These are phyloP conservation scores for Gossypium bickii DNA, from an alignment of 345 rosid species.

Conservation along the genomic window DNA sequence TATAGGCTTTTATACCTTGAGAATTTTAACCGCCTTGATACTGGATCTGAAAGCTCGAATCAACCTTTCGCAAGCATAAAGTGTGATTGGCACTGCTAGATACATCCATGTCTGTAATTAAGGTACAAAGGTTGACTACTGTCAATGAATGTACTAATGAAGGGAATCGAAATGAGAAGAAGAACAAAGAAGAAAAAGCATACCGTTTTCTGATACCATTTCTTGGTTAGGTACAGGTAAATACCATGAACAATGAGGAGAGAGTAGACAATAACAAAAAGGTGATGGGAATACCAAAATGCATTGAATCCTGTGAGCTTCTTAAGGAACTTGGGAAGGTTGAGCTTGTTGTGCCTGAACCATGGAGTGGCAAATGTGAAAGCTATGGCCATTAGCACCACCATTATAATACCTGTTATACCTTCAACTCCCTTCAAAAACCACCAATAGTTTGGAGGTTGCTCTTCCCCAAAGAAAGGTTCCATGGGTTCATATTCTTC, in stretches of 20 bases:
- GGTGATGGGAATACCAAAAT: slow-evolving; percentile 89
- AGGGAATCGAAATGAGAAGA: not conserved
- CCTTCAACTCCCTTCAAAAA: slow-evolving; percentile 81
- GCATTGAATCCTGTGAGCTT: slow-evolving; percentile 87
- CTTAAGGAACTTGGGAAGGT: slow-evolving; percentile 60
- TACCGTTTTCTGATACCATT: slow-evolving; percentile 83
- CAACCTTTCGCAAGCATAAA: slow-evolving; percentile 67
- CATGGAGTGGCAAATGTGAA: slow-evolving; percentile 84
- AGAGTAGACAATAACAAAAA: slow-evolving; percentile 68
- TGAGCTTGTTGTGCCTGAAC: slow-evolving; percentile 75
- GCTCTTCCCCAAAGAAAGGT: slow-evolving; percentile 51
- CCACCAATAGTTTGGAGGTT: slow-evolving; percentile 68
- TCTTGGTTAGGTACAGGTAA: slow-evolving; percentile 61
- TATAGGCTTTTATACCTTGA: slow-evolving; percentile 38
- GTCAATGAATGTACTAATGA: not conserved
- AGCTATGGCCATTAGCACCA: slow-evolving; percentile 72
- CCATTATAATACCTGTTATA: slow-evolving; percentile 66
- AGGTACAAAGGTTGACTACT: not conserved
- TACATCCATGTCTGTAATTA: slow-evolving; percentile 85
- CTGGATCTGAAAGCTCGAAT: slow-evolving; percentile 77
- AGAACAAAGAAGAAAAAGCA: not conserved
- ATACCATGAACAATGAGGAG: slow-evolving; percentile 79
- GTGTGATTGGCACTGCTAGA: slow-evolving; percentile 57
- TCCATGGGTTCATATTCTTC: slow-evolving; percentile 56
- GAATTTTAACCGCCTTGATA: slow-evolving; percentile 70